These are phyloP conservation scores for Miscanthus lutarioriparius DNA, from an alignment of 176 grass and related monocot species.

Conservation along the genomic window DNA sequence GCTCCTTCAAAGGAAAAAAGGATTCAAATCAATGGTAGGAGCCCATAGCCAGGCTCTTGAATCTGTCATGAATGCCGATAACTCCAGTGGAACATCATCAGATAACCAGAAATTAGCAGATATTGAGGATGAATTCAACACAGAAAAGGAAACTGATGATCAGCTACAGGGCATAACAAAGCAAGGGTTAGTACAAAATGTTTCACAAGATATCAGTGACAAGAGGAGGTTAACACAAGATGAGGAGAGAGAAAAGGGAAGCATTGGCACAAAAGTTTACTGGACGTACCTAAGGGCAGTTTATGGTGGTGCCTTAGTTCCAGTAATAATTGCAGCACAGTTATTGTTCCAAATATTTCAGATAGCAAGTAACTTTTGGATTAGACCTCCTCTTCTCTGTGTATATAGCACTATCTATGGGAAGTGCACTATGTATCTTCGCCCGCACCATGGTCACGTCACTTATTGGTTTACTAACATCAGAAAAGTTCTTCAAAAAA, in stretches of 20 bases:
- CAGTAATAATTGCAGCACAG: slow-evolving; percentile 61
- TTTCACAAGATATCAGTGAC: slow-evolving; percentile 51
- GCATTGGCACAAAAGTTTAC: slow-evolving; percentile 75
- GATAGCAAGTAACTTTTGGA: slow-evolving; percentile 82
- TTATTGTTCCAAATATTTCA: slow-evolving; percentile 75
- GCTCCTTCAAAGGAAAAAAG: slow-evolving; percentile 68
- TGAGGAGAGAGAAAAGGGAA: slow-evolving; percentile 82
- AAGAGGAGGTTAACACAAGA: slow-evolving; percentile 81
- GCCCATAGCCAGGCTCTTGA: slow-evolving; percentile 83
- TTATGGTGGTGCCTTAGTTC: slow-evolving; percentile 68
- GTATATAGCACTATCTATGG: slow-evolving; percentile 63
- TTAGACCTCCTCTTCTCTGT: slow-evolving; percentile 59
- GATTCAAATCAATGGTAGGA: slow-evolving; percentile 81
- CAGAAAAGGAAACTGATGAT: slow-evolving; percentile 41
- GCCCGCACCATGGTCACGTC: slow-evolving; percentile 51
- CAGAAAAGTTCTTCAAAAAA: slow-evolving; percentile 76
- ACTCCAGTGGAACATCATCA: slow-evolving; percentile 59
- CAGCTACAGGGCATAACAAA: slow-evolving; percentile 64
- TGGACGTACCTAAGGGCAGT: slow-evolving; percentile 71
- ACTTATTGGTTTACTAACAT: slow-evolving; percentile 54
- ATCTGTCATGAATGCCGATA: slow-evolving; percentile 67
- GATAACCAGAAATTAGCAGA: slow-evolving; percentile 33
- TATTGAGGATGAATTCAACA: slow-evolving; percentile 38
- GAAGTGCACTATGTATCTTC: slow-evolving; percentile 62
- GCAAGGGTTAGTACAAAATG: slow-evolving; percentile 65